Percentiles rank a stretch among this genome's conserved stretches.
Evolutionary conservation across 768 basidiomycete genomes (phyloP).

Genomic region (Leccinum imitatum): DNA sequence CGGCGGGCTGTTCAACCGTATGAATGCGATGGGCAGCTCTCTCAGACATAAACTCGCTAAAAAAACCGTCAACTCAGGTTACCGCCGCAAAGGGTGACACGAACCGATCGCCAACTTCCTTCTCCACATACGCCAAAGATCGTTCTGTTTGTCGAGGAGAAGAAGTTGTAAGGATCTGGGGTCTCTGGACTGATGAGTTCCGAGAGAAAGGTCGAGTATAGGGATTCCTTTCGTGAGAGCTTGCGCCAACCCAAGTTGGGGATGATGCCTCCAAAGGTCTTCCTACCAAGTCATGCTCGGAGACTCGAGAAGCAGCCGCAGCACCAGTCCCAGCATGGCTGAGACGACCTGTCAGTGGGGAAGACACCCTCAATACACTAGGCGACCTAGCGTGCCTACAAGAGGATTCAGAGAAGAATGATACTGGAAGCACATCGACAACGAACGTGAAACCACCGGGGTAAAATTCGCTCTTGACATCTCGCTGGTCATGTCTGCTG

Average conservation of each 20-base stretch:
- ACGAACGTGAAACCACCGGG: constrained; percentile 13
- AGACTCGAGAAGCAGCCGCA: background rate
- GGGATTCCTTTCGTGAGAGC: constrained; percentile 14
- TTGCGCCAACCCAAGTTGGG: background rate
- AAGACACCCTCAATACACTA: constrained; percentile 7
- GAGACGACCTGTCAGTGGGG: constrained; percentile 12
- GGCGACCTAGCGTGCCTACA: constrained; percentile 7
- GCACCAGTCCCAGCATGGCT: background rate
- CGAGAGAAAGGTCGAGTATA: constrained; percentile 3
- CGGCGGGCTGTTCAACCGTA: background rate
- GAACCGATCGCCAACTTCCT: constrained; percentile 7
- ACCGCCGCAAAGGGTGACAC: background rate
- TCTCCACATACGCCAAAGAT: background rate
- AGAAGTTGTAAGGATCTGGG: background rate
- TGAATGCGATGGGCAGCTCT: background rate
- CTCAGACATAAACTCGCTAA: constrained; percentile 5
- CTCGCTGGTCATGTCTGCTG: background rate
- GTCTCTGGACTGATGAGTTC: background rate
- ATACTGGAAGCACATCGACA: background rate
- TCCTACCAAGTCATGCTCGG: background rate
- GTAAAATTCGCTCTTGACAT: constrained; percentile 1
- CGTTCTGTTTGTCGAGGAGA: background rate
- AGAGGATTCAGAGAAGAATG: constrained; percentile 7
- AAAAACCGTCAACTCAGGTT: constrained; percentile 1
- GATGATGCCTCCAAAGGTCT: background rate